Evolutionary conservation across 768 basidiomycete species (phyloP).

Genomic region (Tricholoma terreum): DNA sequence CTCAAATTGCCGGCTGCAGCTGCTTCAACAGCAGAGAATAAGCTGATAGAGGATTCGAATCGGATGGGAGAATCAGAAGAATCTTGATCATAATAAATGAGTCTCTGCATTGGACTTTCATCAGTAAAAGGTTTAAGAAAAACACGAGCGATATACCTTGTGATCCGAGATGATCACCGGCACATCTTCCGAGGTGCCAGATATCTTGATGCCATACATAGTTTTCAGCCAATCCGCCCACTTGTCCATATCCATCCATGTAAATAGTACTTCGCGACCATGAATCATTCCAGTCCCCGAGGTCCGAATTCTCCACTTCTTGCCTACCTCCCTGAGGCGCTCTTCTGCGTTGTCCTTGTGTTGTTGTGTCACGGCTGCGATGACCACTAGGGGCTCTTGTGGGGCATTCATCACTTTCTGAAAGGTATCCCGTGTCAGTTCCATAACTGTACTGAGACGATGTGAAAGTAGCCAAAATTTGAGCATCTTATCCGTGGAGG

Average conservation of each 20-base stretch:
- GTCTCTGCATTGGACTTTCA: slow-evolving; percentile 37
- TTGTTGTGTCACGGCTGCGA: slow-evolving; percentile 49
- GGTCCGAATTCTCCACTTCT: slow-evolving; percentile 54
- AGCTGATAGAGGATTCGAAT: slow-evolving; percentile 46
- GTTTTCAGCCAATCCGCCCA: slow-evolving; percentile 91
- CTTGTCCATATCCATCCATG: slow-evolving; percentile 82
- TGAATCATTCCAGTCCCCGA: slow-evolving; percentile 38
- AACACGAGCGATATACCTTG: slow-evolving; percentile 42
- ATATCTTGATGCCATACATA: slow-evolving; percentile 70
- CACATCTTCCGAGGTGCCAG: slow-evolving; percentile 35
- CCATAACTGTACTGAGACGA: slow-evolving; percentile 68
- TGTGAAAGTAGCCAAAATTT: slow-evolving; percentile 61
- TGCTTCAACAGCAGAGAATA: slow-evolving; percentile 72
- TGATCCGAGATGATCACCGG: slow-evolving; percentile 80
- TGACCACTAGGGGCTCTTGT: slow-evolving; percentile 72
- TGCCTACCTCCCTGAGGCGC: slow-evolving; percentile 49
- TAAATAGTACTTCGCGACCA: slow-evolving; percentile 68
- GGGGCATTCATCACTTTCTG: slow-evolving; percentile 83
- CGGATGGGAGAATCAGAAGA: slow-evolving; percentile 49
- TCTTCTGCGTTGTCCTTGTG: slow-evolving; percentile 41
- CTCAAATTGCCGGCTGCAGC: slow-evolving; percentile 47
- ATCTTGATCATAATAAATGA: slow-evolving; percentile 78
- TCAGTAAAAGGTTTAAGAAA: background rate
- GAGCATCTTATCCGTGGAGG: slow-evolving; percentile 32
- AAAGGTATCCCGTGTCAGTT: slow-evolving; percentile 79